These are phyloP conservation scores for Biscogniauxia mediterranea DNA, from an alignment of 2,329 filamentous ascomycete genomes.

Conservation along the genomic window DNA sequence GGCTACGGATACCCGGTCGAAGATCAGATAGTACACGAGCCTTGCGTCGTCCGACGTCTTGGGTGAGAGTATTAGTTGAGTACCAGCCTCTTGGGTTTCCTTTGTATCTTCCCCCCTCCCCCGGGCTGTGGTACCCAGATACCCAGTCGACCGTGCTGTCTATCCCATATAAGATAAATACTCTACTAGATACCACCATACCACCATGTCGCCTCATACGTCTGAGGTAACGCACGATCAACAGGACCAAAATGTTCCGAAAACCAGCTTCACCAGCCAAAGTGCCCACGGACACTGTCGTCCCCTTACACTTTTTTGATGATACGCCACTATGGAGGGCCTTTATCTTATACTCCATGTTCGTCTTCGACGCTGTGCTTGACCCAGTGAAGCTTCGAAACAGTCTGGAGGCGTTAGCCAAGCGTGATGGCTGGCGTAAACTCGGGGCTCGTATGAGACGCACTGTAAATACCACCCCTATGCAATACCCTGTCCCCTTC, in stretches of 20 bases:
- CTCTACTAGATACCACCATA: too few species aligned
- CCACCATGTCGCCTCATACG: neutral
- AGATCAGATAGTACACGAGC: neutral
- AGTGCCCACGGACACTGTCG: conserved; percentile 19
- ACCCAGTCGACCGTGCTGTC: too few species aligned
- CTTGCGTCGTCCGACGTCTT: neutral
- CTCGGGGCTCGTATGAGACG: conserved; percentile 13
- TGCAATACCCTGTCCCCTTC: neutral
- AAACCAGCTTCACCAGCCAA: neutral
- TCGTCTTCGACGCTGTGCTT: conserved; percentile 29
- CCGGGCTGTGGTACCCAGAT: neutral
- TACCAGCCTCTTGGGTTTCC: neutral
- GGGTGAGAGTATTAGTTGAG: neutral
- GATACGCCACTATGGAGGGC: conserved; percentile 23
- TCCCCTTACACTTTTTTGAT: conserved; percentile 28
- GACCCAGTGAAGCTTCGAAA: conserved; percentile 20
- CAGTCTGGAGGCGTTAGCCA: conserved; percentile 15
- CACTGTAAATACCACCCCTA: conserved; percentile 1
- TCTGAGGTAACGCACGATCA: neutral
- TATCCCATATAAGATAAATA: too few species aligned
- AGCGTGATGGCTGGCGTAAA: conserved; percentile 25
- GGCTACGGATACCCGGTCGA: neutral
- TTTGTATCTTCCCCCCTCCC: neutral
- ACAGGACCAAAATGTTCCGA: neutral
- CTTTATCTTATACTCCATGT: conserved; percentile 25